Percentiles rank a stretch among this genome's conserved stretches.
Evolutionary conservation across 2,329 filamentous ascomycete genomes (phyloP).

Genomic region (Arthrinium puccinioides): DNA sequence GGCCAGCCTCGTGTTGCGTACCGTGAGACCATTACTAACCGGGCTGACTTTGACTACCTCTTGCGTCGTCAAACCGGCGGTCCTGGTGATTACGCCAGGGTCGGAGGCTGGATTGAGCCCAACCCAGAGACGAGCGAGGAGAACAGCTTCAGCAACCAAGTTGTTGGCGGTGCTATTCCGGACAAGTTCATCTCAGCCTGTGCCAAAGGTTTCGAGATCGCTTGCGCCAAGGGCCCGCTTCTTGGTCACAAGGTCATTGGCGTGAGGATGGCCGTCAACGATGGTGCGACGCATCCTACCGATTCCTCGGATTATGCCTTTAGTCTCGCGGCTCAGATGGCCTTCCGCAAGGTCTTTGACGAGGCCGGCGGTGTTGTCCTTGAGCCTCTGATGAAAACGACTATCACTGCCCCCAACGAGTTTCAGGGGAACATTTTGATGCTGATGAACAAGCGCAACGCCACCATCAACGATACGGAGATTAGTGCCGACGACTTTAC

Average conservation of each 20-base stretch:
- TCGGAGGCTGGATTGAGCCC: conserved; percentile 87
- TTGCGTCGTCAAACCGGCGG: conserved; percentile 94
- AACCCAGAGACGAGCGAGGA: conserved; percentile 57
- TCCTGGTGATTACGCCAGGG: conserved; percentile 89
- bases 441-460: conserved; percentile 92
- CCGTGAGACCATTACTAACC: conserved; percentile 81
- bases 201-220: conserved; percentile 84
- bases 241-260: conserved; percentile 92
- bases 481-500: conserved; percentile 92
- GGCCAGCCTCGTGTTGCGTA: conserved; percentile 96
- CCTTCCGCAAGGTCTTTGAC: conserved; percentile 89
- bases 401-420: conserved; percentile 90
- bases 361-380: conserved; percentile 76
- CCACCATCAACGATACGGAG: conserved; percentile 91
- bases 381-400: conserved; percentile 97
- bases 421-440: conserved; percentile 96
- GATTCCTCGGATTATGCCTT: conserved; percentile 97
- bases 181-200: conserved; percentile 96
- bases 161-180: conserved; percentile 82
- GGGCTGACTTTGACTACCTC: conserved; percentile 82
- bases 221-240: conserved; percentile 80
- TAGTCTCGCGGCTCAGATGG: conserved; percentile 89
- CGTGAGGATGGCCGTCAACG: conserved; percentile 84
- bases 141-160: conserved; percentile 81
- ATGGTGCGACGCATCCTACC: conserved; percentile 94